Evolutionary conservation across 805 yeast species (phyloP), one percentile per base, ranked within the genome.

Genomic region (Saccharomycopsis sp.): DNA sequence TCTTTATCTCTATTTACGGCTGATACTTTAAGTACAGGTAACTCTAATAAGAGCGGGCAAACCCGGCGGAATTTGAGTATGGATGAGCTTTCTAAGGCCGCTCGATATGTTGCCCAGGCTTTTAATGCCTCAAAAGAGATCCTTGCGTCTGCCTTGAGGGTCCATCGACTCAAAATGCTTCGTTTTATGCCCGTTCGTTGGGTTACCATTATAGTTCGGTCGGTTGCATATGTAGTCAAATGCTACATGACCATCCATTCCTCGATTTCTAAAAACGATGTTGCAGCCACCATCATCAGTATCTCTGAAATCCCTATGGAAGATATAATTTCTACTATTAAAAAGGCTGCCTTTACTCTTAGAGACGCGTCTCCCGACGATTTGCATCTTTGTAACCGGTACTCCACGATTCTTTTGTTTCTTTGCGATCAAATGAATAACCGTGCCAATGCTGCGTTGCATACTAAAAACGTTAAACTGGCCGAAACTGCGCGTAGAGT

Each of bases 101-200:
- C 96, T 1, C 80, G 84, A 64, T 91, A 85, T 71, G 88, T 90
- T 24, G 91, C 85, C 61, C 76, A 84, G 57, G 97, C 97, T 0
- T 89, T 86, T 64, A 82, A 77, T 59, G 86, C 97, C 0, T 97
- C 97, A 0, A 84, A 85, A 65, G 96, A 88, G 67, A 81, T 89
- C 65, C 72, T 92, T 25, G 77, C 80, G 23, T 85, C 87, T 2
- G 87, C 92, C 2, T 82, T 81, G 58, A 72, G 94, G 47, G 83
- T 90, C 3, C 89, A 86, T 65, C 77, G 77, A 62, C 72, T 86
- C 59, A 81, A 79, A 59, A 72, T 86, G 75, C 72, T 90, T 56
- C 76, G 83, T 58, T 86, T 78, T 67, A 89, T 91, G 85, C 97
- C 98, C 1, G 91, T 90, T n/a, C 75, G 97, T 62, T 91, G 97